Evolutionary conservation across 331 rosid species (phyloP).

Genomic region (Quercus lobata): DNA sequence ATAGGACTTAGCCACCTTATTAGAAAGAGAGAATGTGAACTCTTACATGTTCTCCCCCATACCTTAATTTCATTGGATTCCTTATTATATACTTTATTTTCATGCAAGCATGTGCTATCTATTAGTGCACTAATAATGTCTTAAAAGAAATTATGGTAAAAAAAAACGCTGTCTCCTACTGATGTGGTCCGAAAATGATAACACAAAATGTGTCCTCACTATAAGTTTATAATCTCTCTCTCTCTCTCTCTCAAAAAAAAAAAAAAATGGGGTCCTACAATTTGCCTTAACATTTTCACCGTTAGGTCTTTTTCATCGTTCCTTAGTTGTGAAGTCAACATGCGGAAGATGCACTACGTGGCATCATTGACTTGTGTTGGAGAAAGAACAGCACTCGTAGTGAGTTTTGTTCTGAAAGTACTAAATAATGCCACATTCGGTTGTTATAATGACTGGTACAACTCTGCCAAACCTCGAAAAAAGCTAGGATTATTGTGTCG

Average conservation of each 20-base stretch:
- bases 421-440: conserved; percentile 37
- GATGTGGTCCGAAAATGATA: conserved; percentile 25
- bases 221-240: not conserved
- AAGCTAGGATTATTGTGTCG: conserved; percentile 48
- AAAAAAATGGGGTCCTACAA: conserved; percentile 6
- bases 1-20: conserved; percentile 31
- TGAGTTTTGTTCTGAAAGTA: conserved; percentile 26
- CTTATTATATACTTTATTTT: conserved; percentile 14
- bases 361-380: conserved; percentile 46
- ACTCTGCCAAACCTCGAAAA: conserved; percentile 16
- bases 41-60: conserved; percentile 5
- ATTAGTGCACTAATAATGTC: conserved; percentile 40
- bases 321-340: conserved; percentile 74
- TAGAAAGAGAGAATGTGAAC: conserved; percentile 22
- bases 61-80: conserved; percentile 22
- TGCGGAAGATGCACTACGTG: conserved; percentile 41
- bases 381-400: conserved; percentile 28
- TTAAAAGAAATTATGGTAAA: conserved; percentile 21
- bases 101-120: conserved; percentile 70
- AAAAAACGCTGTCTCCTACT: conserved; percentile 28
- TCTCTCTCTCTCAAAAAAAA: not conserved
- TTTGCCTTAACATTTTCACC: conserved; percentile 26
- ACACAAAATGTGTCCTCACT: not conserved
- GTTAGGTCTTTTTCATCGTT: conserved; percentile 21
- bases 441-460: conserved; percentile 17